Percentiles rank a stretch among this genome's conserved stretches.
Evolutionary conservation across 805 yeast genomes (phyloP).

Genomic region (Ogataea kodamae): DNA sequence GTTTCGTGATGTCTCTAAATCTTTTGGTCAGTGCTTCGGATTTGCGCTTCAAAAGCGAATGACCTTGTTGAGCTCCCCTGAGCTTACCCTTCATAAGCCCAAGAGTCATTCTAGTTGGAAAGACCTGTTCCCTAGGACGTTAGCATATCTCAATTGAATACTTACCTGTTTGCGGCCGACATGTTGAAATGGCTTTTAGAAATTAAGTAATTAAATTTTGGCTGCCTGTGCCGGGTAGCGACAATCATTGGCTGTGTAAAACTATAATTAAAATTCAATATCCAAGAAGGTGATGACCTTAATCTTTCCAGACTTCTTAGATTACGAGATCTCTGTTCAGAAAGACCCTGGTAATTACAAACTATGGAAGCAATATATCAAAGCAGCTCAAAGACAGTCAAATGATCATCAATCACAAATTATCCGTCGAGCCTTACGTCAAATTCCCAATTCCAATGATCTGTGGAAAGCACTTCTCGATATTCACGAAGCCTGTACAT

Average conservation of each 20-base stretch:
- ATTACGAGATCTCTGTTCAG: constrained; percentile 35
- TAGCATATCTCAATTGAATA: constrained; percentile 5
- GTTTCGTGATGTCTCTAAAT: constrained; percentile 89
- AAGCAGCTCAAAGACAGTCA: constrained; percentile 27
- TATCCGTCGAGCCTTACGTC: constrained; percentile 47
- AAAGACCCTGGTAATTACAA: too few relatives aligned
- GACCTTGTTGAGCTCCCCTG: constrained; percentile 97
- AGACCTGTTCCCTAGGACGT: constrained; percentile 73
- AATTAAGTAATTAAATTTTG: constrained; percentile 8
- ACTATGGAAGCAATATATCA: too few relatives aligned
- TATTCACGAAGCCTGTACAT: constrained; percentile 27
- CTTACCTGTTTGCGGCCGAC: constrained; percentile 30
- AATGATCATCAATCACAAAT: constrained; percentile 50
- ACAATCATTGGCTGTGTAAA: constrained; percentile 4
- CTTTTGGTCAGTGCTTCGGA: constrained; percentile 96
- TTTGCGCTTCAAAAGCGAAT: constrained; percentile 86
- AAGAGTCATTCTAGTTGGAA: constrained; percentile 97
- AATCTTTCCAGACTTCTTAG: constrained; percentile 29
- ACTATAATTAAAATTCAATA: too few relatives aligned
- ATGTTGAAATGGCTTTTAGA: constrained; percentile 10
- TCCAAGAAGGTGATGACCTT: constrained; percentile 6
- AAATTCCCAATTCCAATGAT: constrained; percentile 44
- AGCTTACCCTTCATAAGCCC: constrained; percentile 92
- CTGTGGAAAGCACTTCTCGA: constrained; percentile 54
- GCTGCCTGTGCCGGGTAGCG: constrained; percentile 17